Conservation (phyloP, 345 rosid genomes). For the Toxicodendron radicans region DNA sequence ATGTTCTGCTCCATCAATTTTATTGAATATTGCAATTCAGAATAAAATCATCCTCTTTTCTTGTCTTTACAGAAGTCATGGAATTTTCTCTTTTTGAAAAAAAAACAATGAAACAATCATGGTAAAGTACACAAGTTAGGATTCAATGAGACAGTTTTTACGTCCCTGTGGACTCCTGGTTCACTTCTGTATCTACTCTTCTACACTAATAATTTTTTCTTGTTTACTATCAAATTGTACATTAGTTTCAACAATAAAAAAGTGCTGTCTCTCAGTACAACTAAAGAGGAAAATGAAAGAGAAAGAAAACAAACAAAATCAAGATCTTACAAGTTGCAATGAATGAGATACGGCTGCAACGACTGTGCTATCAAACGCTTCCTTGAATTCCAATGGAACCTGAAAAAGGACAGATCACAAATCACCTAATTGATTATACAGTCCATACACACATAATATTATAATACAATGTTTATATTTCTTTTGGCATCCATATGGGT, state of each 20-base stretch:
- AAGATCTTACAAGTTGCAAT: constrained; percentile 70
- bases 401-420: constrained; percentile 34
- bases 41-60: background rate
- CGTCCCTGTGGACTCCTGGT: too few species aligned
- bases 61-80: too few species aligned
- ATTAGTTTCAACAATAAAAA: background rate
- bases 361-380: constrained; percentile 75
- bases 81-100: background rate
- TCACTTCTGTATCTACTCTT: too few species aligned
- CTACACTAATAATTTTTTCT: too few species aligned
- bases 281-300: background rate
- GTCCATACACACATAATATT: background rate
- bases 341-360: constrained; percentile 81
- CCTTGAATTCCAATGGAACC: constrained; percentile 96
- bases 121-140: background rate
- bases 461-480: too few species aligned
- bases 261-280: background rate
- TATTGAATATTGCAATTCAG: background rate
- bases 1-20: background rate
- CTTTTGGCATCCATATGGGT: too few species aligned
- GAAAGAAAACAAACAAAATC: constrained; percentile 6
- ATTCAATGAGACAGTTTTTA: too few species aligned
- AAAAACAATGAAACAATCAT: background rate
- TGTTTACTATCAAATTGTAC: background rate
- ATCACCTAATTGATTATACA: constrained; percentile 5